Evolutionary conservation across 2,329 filamentous ascomycete genomes (phyloP), one percentile per base, ranked within the genome.

Genomic region (Arachnopeziza araneosa): DNA sequence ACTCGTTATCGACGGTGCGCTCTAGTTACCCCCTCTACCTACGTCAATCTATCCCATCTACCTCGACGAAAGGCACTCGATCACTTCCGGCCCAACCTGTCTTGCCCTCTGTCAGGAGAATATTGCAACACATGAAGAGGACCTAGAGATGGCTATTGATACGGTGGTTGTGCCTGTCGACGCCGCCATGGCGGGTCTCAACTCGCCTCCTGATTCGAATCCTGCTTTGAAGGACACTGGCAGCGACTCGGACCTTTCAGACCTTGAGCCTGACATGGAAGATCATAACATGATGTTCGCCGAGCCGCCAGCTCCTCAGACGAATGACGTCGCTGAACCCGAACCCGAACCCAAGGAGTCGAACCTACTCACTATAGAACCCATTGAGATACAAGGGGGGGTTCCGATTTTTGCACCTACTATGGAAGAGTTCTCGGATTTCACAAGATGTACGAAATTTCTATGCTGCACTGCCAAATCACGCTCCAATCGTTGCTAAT

Each of bases 331-430:
- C 3, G 3, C 36, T 84, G 53, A 88, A 91, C 67, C 87, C 90
- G 68, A 50, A 30, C 24, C 50, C 19, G 52, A 55, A 10, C 21
- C 32, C 24, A 21, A 22, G 10, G 14, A 23, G 12, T 24, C 53
- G n/a, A 21, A 36, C 14, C 24, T 23, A 14, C 89, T 89, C 67
- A 90, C 95, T 57, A 83, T 96, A 58, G 79, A 87, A 53, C 93
- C 93, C 0, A 91, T 93, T 72, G 88, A 96, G 74, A 97, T 90
- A 79, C 96, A 91, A 69, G 71, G 74, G 50, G 93, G 92, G 63
- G 89, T 99, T 44, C 93, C 95, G 9, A 89, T 99, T 62, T 99
- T 99, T 77, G 93, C 88, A 75, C 95, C 95, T 75, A 93, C 89
- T 61, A 96, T 97, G 91, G 83, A 89, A 63, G 92, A 99, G 76